Evolutionary conservation across 805 yeast genomes (phyloP), one percentile per base, ranked within the genome.

Genomic region (Monosporozyma aerobia): DNA sequence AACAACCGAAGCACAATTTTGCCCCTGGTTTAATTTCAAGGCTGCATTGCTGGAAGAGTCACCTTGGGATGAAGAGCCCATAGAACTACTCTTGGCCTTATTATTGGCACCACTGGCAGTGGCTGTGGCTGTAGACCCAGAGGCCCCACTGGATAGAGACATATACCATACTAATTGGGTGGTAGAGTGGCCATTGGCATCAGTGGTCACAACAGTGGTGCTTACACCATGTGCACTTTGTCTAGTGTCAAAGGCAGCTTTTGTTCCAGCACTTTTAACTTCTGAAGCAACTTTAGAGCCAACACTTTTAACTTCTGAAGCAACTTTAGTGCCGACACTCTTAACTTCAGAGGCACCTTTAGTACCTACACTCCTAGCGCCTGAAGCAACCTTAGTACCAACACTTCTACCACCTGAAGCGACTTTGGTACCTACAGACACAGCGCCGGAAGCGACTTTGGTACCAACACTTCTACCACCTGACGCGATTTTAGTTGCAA

Each of bases 121-220:
- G 22, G 55, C 46, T 19, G 64, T 50, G 13, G 64, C 53, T 40
- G 68, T 65, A 14, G 60, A 54, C 69, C 68, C 19, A 19, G 19
- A 19, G 19, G 19, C 19, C 19, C 19, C 19, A 19, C 19, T 19
- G 19, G 19, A 19, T 19, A 1, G 19, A 19, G 19, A 19, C 19
- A 19, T 19, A 19, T 19, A 19, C 19, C 19, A 19, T 19, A 19
- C 19, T 19, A 19, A 19, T 19, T 19, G 19, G 19, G 19, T 19
- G 19, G 19, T n/a, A 63, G 51, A 2, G 62, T 63, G 10, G 67
- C 19, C 2, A 19, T 19, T 19, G 19, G 53, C 57, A 47, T 62
- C 58, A 2, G 64, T 61, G 19, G 63, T 57, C 4, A 56, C 49
- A 7, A 59, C 54, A 2, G 63, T 60, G 8, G 59, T 48, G 46